phyloP scores from a whole-genome alignment of 495 filamentous ascomycete species.

The Staphylotrichum tortipilum region DNA sequence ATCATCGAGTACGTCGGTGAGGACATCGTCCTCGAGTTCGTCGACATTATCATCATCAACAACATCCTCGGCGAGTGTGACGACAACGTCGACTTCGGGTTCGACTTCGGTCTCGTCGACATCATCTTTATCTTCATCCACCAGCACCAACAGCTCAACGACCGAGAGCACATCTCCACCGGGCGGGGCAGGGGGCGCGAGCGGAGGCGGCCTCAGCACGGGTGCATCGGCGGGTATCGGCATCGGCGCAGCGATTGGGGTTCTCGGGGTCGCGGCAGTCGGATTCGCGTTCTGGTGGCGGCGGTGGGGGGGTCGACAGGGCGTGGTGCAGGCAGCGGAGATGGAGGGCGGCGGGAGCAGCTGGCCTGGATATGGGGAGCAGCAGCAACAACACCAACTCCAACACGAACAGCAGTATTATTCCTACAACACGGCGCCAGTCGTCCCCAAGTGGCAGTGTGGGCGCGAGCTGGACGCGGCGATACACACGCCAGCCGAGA shows the following conservation, averaged over 20 bases:
- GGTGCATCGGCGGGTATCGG: constrained; percentile 5
- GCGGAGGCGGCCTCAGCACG: constrained; percentile 1
- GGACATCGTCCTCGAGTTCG: too few species aligned
- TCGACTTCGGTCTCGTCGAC: background rate
- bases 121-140: background rate
- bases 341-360: background rate
- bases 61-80: too few species aligned
- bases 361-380: background rate
- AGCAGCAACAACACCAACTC: too few species aligned
- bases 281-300: background rate
- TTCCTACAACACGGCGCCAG: background rate
- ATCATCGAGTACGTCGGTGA: background rate
- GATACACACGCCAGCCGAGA: background rate
- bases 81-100: too few species aligned
- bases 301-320: background rate
- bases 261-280: background rate
- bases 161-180: background rate
- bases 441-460: background rate
- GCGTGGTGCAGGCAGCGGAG: background rate
- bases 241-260: background rate
- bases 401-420: too few species aligned
- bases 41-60: too few species aligned
- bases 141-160: background rate
- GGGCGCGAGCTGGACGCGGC: background rate
- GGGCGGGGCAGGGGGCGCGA: background rate